Base-by-base conservation (phyloP, 257 asterid species). In the Eucommia ulmoides region DNA sequence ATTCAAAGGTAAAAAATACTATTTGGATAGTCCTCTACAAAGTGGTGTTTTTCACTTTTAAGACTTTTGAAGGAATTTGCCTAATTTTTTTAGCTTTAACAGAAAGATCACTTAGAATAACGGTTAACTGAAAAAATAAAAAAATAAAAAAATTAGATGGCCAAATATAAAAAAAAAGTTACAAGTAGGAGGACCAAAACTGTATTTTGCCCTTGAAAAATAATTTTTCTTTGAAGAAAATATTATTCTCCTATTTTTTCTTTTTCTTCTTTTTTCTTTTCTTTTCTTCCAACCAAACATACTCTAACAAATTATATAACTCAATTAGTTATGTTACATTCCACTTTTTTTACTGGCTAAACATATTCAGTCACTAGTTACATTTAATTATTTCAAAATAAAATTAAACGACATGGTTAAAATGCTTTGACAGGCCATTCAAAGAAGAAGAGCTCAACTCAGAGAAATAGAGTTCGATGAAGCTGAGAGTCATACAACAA, bases 401-500 rank as follows among this genome's bases (percentile, higher is more conserved):
- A 42, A 16, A 6, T 42, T 19, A 16, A 42, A n/a, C n/a, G n/a
- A n/a, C n/a, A n/a, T n/a, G n/a, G n/a, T n/a, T 16, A 17, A 7
- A 18, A 16, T 42, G 9, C 19, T 42, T 18, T 21, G 20, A 42
- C 19, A 42, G 48, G 48, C 48, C 3, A 42, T 42, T 42, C 20
- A 42, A 18, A 42, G 48, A 42, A 42, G 48, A 42, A 42, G 48
- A 42, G 48, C 48, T 42, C 20, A 2, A 8, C 19, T 42, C 20
- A 42, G 48, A 42, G 20, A 42, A 42, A 42, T 16, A 0, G 48
- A 42, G 19, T 19, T 19, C 48, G 20, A 42, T 16, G n/a, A 42
- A 1, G 19, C 4, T 42, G 48, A 16, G 48, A 42, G 48, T 16
- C 48, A 19, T 42, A 5, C 19, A 15, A 8, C 48, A 19, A 42